These are phyloP conservation scores for Cyamopsis tetragonoloba DNA, from an alignment of 306 rosid genomes.

Conservation along the genomic window DNA sequence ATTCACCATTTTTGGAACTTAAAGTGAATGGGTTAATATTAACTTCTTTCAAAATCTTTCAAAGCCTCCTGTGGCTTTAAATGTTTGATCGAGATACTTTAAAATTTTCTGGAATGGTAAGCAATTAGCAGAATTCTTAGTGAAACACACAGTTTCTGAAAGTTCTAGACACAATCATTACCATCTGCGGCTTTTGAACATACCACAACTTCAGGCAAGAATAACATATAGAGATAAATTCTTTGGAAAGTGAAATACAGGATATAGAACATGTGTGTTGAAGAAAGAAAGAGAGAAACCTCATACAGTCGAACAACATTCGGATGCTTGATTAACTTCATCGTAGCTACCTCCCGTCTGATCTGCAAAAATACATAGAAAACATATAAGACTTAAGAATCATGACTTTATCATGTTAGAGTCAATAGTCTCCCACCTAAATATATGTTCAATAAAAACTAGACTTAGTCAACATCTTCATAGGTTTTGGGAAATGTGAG, in stretches of 20 bases:
- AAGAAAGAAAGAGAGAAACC: conserved; percentile 48
- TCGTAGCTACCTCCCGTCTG: conserved; percentile 85
- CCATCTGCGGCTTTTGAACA: background rate
- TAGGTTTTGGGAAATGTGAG: conserved; percentile 11
- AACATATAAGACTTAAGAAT: conserved; percentile 13
- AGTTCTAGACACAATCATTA: background rate
- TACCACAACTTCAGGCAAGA: background rate
- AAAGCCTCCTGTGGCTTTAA: background rate
- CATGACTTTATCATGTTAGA: conserved; percentile 5
- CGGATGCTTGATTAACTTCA: conserved; percentile 97
- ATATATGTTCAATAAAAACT: background rate
- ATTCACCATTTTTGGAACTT: background rate
- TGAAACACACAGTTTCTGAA: background rate
- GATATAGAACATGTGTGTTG: background rate
- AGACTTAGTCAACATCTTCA: background rate
- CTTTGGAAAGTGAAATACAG: background rate
- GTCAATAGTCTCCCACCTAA: background rate
- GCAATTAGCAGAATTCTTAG: background rate
- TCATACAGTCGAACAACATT: conserved; percentile 79
- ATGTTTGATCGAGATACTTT: background rate
- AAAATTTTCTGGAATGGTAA: background rate
- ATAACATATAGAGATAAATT: background rate
- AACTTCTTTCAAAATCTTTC: background rate
- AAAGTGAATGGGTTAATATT: background rate
- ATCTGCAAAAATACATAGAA: conserved; percentile 51